These are phyloP conservation scores for Phialophora expanda DNA, from an alignment of 2,329 filamentous ascomycete species.

Conservation along the genomic window DNA sequence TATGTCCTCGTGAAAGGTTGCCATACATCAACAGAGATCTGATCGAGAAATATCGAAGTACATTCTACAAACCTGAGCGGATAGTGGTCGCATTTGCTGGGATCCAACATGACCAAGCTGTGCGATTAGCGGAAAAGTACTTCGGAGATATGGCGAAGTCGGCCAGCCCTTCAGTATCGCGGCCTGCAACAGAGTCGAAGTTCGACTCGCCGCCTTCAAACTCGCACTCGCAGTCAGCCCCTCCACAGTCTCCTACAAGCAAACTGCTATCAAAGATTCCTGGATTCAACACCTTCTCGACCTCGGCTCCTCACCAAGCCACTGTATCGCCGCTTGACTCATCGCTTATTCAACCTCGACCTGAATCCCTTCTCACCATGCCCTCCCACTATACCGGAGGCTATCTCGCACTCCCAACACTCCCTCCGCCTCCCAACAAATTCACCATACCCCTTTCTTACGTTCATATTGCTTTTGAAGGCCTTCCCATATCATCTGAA, in stretches of 20 bases:
- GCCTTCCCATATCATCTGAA: slow-evolving; percentile 82
- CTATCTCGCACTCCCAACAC: slow-evolving; percentile 81
- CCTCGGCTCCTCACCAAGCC: slow-evolving; percentile 69
- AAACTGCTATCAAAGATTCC: slow-evolving; percentile 81
- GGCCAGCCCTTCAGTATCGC: slow-evolving; percentile 38
- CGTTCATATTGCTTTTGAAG: slow-evolving; percentile 95
- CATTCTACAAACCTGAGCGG: slow-evolving; percentile 86
- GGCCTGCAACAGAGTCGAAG: slow-evolving; percentile 38
- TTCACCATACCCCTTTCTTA: slow-evolving; percentile 82
- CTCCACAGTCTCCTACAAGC: slow-evolving; percentile 43
- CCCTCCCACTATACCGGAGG: slow-evolving; percentile 90
- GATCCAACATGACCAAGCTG: slow-evolving; percentile 79
- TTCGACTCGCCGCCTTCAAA: slow-evolving; percentile 48
- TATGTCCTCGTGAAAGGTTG: slow-evolving; percentile 87
- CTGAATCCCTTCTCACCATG: slow-evolving; percentile 62
- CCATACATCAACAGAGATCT: slow-evolving; percentile 73
- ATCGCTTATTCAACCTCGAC: slow-evolving; percentile 50
- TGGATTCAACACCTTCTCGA: slow-evolving; percentile 87
- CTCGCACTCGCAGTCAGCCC: slow-evolving; percentile 44
- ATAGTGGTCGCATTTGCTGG: slow-evolving; percentile 96
- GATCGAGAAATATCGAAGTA: slow-evolving; percentile 76
- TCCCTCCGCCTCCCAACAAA: slow-evolving; percentile 77
- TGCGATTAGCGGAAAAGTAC: slow-evolving; percentile 77
- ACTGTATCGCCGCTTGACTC: slow-evolving; percentile 61
- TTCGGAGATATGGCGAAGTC: slow-evolving; percentile 84